phyloP scores from a whole-genome alignment of 2,329 filamentous ascomycete genomes.

The Pestalotiopsis sp. region DNA sequence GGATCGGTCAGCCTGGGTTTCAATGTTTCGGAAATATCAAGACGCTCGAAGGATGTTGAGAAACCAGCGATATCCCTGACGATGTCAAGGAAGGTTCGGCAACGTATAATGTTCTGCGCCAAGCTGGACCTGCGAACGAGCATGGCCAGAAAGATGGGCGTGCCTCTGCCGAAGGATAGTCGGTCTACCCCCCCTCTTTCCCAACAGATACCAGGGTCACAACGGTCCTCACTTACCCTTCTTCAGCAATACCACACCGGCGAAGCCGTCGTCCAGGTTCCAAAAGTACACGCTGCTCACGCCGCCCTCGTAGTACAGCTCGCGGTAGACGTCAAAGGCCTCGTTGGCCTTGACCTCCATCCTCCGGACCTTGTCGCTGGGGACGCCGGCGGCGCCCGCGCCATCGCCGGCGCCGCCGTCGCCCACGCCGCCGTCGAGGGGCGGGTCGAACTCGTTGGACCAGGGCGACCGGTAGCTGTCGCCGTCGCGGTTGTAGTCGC shows the following conservation, averaged over 20 bases:
- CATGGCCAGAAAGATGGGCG: too few relatives aligned
- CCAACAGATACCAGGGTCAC: neutral
- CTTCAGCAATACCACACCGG: constrained; percentile 92
- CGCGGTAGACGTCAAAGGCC: constrained; percentile 94
- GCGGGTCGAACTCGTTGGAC: constrained; percentile 97
- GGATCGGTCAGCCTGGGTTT: neutral
- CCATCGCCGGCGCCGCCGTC: constrained; percentile 57
- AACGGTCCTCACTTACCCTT: constrained; percentile 65
- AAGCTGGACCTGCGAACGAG: too few relatives aligned
- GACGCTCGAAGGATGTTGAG: neutral
- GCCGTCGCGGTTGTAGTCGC: constrained; percentile 99
- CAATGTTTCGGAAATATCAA: neutral
- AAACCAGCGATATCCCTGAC: neutral
- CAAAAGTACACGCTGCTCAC: constrained; percentile 97
- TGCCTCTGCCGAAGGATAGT: neutral
- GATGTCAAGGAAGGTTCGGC: neutral
- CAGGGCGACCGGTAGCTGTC: constrained; percentile 98
- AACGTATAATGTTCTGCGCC: neutral
- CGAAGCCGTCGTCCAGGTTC: constrained; percentile 97
- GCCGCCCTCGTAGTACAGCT: constrained; percentile 96
- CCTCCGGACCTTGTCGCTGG: constrained; percentile 86
- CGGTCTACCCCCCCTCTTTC: neutral
- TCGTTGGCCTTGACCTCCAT: constrained; percentile 95
- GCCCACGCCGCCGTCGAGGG: constrained; percentile 65
- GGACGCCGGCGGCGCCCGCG: constrained; percentile 78